Base-by-base conservation (phyloP, 1,284 basidiomycete species). In the Ceratobasidium papillatum region DNA sequence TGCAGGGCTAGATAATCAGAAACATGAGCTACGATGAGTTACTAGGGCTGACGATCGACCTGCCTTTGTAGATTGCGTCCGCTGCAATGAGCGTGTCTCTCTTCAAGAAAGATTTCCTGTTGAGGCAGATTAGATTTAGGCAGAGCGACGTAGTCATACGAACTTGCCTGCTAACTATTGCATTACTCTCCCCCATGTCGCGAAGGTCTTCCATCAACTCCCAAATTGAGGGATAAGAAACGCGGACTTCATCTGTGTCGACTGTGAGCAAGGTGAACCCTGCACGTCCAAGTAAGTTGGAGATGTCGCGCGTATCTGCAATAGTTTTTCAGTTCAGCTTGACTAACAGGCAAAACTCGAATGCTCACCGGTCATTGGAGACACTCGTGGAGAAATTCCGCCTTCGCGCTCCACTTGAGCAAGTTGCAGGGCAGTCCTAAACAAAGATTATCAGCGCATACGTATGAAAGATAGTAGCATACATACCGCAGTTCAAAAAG, bases 161-260 rank as follows among this genome's bases (percentile, higher is more conserved):
- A 8, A 81, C 83, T 52, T 77, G 93, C 89, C 94, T 86, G 78
- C 91, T 94, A 66, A 96, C 84, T 43, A 98, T 89, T 3, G 96
- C 95, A 80, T 98, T 99, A 73, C 89, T 91, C 82, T 99, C 98
- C 58, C 98, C 98, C 98, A 99, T 99, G 81, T 95, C 91, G 63
- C 90, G 87, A 58, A 99, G 83, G 81, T 99, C 98, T 63, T 96
- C 90, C 81, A 99, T 87, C 19, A 99, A 87, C 82, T 99, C 98
- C 91, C 93, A 99, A 87, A 99, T 97, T 71, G 91, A 93, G 0
- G 98, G 98, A 80, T 99, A 99, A 9, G 89, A 88, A 45, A 99
- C 90, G 75, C 89, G 90, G 30, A 99, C 86, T 83, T 99, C 98
- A 80, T 99, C 98, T 54, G 94, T 90, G 80, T 99, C 98, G 36